A percentile compares a stretch with the other conserved stretches of the same genome.
Evolutionary conservation across 192 early-diverging fungal species (phyloP).

Genomic region (Coemansia sp.): DNA sequence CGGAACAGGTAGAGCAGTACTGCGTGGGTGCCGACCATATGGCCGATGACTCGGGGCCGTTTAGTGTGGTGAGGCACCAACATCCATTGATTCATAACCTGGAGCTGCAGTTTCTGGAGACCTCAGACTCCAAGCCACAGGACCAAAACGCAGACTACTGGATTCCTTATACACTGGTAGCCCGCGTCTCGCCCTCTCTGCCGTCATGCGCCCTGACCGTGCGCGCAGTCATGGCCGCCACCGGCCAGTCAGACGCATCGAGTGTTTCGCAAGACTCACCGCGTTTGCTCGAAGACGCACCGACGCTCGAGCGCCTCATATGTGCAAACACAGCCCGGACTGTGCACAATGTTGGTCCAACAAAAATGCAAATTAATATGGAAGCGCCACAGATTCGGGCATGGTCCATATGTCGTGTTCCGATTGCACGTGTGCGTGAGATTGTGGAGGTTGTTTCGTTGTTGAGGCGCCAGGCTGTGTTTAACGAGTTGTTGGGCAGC

Average conservation of each 20-base stretch:
- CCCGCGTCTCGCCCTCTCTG: slow-evolving; percentile 25
- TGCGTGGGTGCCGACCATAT: slow-evolving; percentile 20
- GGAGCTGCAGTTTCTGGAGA: slow-evolving; percentile 35
- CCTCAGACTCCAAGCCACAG: neutral
- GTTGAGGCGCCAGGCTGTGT: slow-evolving; percentile 41
- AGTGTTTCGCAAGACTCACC: slow-evolving; percentile 23
- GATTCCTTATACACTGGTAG: slow-evolving; percentile 37
- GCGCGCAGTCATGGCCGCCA: slow-evolving; percentile 27
- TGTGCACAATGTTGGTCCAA: neutral
- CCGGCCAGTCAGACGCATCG: neutral
- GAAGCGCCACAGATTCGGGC: slow-evolving; percentile 45
- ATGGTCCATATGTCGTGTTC: slow-evolving; percentile 36
- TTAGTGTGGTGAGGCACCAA: slow-evolving; percentile 10
- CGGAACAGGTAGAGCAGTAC: slow-evolving; percentile 18
- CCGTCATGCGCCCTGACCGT: slow-evolving; percentile 45
- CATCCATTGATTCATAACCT: slow-evolving; percentile 41
- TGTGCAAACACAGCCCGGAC: neutral
- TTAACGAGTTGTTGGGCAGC: slow-evolving; percentile 45
- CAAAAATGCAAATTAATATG: neutral
- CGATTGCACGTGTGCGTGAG: slow-evolving; percentile 18
- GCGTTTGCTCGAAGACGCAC: slow-evolving; percentile 44
- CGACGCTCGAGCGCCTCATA: slow-evolving; percentile 35
- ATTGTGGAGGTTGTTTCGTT: slow-evolving; percentile 24
- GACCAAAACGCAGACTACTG: slow-evolving; percentile 12
- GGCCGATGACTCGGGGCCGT: slow-evolving; percentile 25